Evolutionary conservation across 768 basidiomycete genomes (phyloP).

Genomic region (Holtermanniella nyarrowii): DNA sequence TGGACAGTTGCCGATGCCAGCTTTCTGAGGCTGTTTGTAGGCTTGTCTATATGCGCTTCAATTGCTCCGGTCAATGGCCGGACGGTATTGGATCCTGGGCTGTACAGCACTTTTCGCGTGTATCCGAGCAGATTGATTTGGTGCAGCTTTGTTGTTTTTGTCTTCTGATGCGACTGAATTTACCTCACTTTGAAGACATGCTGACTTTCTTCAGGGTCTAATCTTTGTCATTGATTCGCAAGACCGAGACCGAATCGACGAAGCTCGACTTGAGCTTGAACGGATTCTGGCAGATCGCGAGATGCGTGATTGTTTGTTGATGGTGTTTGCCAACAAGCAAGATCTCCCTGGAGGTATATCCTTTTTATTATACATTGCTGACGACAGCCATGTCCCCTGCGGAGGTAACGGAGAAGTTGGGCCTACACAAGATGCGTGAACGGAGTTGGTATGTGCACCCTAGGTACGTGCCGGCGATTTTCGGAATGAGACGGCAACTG

Average conservation of each 20-base stretch:
- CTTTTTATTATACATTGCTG: background rate
- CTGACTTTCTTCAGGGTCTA: constrained; percentile 50
- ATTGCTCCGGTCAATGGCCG: no score
- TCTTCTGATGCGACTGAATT: no score
- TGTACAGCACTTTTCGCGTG: no score
- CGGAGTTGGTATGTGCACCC: constrained; percentile 99
- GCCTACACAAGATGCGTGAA: constrained; percentile 90
- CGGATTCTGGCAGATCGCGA: constrained; percentile 92
- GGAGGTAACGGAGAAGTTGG: constrained; percentile 94
- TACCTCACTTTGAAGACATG: no score
- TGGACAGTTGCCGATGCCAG: no score
- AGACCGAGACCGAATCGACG: constrained; percentile 88
- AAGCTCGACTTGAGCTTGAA: constrained; percentile 90
- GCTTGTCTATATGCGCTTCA: no score
- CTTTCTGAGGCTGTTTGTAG: no score
- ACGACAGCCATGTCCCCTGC: constrained; percentile 90
- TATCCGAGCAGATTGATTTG: no score
- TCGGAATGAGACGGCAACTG: no score
- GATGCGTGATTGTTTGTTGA: constrained; percentile 92
- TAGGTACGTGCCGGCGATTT: constrained; percentile 51
- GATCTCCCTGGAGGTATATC: constrained; percentile 85
- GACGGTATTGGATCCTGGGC: no score
- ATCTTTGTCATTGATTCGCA: constrained; percentile 98
- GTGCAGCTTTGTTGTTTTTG: no score
- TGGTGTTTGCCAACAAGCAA: constrained; percentile 99